phyloP scores from a whole-genome alignment of 2,329 filamentous ascomycete species.

The Sclerotiophoma versabilis region DNA sequence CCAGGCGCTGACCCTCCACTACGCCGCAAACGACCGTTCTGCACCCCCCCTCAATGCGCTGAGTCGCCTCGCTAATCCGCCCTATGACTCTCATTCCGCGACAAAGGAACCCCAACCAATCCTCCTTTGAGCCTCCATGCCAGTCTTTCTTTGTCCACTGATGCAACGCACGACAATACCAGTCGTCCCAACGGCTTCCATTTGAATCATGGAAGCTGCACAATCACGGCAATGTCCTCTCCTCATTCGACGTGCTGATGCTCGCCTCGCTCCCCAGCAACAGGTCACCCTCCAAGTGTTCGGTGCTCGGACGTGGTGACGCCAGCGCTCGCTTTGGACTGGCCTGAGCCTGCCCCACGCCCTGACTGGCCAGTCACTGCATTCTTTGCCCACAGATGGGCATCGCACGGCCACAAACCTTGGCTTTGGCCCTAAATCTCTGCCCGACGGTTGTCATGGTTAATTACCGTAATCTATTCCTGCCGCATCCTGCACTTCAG shows the following conservation, averaged over 20 bases:
- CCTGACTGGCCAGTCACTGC: constrained; percentile 24
- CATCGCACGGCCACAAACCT: constrained; percentile 35
- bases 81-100: constrained; percentile 24
- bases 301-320: constrained; percentile 21
- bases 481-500: constrained; percentile 27
- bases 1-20: constrained; percentile 5
- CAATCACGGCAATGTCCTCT: constrained; percentile 2
- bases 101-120: constrained; percentile 28
- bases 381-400: constrained; percentile 15
- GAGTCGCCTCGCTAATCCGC: constrained; percentile 25
- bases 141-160: constrained; percentile 16
- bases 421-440: constrained; percentile 38
- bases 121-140: constrained; percentile 11
- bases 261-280: constrained; percentile 2
- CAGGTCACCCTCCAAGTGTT: constrained; percentile 19
- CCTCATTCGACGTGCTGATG: background rate
- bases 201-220: constrained; percentile 3
- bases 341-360: constrained; percentile 3
- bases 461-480: constrained; percentile 34
- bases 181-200: constrained; percentile 1
- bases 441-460: constrained; percentile 25
- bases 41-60: constrained; percentile 15
- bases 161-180: constrained; percentile 12
- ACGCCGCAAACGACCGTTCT: constrained; percentile 29
- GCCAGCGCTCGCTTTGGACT: constrained; percentile 16